phyloP scores from a whole-genome alignment of 208 protist species.

The Trypanosoma avium region DNA sequence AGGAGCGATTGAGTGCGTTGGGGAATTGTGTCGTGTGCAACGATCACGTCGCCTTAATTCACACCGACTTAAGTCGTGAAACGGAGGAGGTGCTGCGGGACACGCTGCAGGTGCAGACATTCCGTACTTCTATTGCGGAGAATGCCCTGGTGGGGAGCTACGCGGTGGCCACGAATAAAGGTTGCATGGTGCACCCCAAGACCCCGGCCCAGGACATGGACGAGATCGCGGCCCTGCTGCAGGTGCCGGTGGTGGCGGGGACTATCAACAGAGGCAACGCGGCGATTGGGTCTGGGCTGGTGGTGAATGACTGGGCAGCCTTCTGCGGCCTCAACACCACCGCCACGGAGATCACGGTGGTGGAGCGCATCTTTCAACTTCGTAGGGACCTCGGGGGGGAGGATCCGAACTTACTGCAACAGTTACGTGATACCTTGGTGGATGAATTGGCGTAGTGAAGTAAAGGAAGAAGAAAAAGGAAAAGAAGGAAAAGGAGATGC shows the following conservation, averaged over 20 bases:
- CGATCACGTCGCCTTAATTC: conserved; percentile 99
- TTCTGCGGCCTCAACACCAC: conserved; percentile 99
- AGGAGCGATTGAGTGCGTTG: conserved; percentile 98
- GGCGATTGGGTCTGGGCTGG: conserved; percentile 92
- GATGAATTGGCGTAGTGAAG: conserved; percentile 80
- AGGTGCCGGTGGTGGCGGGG: conserved; percentile 98
- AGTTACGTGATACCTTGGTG: conserved; percentile 83
- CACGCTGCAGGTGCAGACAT: conserved; percentile 98
- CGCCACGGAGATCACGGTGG: conserved; percentile 98
- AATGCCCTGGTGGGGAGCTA: conserved; percentile 99
- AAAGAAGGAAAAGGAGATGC: not conserved
- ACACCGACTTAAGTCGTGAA: conserved; percentile 99
- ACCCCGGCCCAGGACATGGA: conserved; percentile 98
- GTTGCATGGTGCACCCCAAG: conserved; percentile 97
- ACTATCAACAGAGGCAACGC: conserved; percentile 99
- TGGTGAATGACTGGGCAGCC: conserved; percentile 99
- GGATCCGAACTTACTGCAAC: conserved; percentile 80
- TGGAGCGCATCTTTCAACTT: conserved; percentile 99
- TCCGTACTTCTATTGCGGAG: conserved; percentile 97
- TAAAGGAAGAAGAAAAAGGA: conserved; percentile 2
- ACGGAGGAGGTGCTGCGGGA: conserved; percentile 99
- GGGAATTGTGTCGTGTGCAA: conserved; percentile 99
- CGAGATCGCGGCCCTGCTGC: conserved; percentile 97
- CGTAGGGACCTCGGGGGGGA: conserved; percentile 64
- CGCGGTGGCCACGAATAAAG: conserved; percentile 97